These are phyloP conservation scores for Cordyceps cicadae DNA, from an alignment of 2,329 filamentous ascomycete species.

Conservation along the genomic window DNA sequence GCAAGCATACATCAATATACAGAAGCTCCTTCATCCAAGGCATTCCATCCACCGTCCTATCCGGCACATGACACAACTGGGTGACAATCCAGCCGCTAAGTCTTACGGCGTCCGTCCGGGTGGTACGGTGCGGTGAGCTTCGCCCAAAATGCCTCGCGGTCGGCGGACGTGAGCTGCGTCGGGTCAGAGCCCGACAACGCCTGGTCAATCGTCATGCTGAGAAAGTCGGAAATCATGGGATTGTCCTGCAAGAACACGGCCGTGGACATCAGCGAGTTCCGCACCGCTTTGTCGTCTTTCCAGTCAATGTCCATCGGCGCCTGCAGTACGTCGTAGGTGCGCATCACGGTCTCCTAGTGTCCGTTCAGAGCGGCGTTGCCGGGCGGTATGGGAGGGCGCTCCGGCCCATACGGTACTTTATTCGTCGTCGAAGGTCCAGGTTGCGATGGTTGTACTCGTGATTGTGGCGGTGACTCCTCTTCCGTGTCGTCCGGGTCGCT, in stretches of 20 bases:
- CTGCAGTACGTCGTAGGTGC: neutral
- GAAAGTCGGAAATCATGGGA: neutral
- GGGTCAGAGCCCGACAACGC: neutral
- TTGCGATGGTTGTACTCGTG: slow-evolving; percentile 24
- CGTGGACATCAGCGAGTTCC: neutral
- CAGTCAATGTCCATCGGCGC: neutral
- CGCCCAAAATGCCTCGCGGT: neutral
- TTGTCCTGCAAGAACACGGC: neutral
- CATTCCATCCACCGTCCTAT: neutral
- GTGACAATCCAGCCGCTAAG: neutral
- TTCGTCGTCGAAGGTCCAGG: slow-evolving; percentile 20
- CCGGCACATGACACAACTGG: too few species aligned
- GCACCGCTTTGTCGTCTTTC: neutral
- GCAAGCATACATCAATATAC: slow-evolving; percentile 12
- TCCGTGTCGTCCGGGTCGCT: slow-evolving; percentile 53
- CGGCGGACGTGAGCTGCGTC: neutral
- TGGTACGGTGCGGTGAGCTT: neutral
- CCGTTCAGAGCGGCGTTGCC: slow-evolving; percentile 34
- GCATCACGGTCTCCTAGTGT: slow-evolving; percentile 28
- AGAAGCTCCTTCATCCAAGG: neutral
- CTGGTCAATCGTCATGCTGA: neutral
- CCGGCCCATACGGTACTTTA: slow-evolving; percentile 37
- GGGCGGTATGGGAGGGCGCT: slow-evolving; percentile 34
- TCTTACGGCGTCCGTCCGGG: neutral
- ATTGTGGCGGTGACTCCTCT: slow-evolving; percentile 30